Evolutionary conservation across 176 grass and related monocot species (phyloP), one percentile per base, ranked within the genome.

Genomic region (Cocos nucifera): DNA sequence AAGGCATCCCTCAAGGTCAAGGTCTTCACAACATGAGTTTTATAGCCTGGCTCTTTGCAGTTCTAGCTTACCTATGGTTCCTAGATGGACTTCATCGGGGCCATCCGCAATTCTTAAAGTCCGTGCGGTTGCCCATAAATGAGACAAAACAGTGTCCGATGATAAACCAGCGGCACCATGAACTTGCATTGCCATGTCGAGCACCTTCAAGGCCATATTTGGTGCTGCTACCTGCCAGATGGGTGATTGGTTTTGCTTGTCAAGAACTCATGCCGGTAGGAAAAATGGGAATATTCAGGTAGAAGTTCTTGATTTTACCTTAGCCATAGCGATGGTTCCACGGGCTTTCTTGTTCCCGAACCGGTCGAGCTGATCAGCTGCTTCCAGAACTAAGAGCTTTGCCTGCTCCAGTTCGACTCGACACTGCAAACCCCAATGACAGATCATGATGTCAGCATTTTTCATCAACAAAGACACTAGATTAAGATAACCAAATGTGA

Each of bases 171-270:
- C 87, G 20, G 83, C 93, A 1, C 93, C 93, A 4, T 97, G 93
- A 5, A 97, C 87, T 88, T 97, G 93, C 59, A 91, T 91, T 29
- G 93, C 93, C 72, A 82, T 85, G 73, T 92, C 93, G 4, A 97
- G 84, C 55, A 97, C 93, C 62, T 79, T 97, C 58, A 91, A 69
- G n/a, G 93, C 81, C 87, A 97, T 92, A 56, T 85, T 97, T 65
- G 93, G 87, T 62, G 93, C 84, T n/a, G 93, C 84, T 15, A 97
- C 93, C 87, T 97, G 59, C 58, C 72, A 20, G 14, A 65, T 53
- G 20, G 8, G 17, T 9, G 53, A 3, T 48, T 20, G 65, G 23
- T 24, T 12, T 79, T 0, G 18, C 10, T 17, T 44, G 15, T 51
- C 20, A 16, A 19, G 55, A n/a, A n/a, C n/a, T n/a, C n/a, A n/a